phyloP scores from a whole-genome alignment of 805 yeast genomes.

The Peterozyma toletana region DNA sequence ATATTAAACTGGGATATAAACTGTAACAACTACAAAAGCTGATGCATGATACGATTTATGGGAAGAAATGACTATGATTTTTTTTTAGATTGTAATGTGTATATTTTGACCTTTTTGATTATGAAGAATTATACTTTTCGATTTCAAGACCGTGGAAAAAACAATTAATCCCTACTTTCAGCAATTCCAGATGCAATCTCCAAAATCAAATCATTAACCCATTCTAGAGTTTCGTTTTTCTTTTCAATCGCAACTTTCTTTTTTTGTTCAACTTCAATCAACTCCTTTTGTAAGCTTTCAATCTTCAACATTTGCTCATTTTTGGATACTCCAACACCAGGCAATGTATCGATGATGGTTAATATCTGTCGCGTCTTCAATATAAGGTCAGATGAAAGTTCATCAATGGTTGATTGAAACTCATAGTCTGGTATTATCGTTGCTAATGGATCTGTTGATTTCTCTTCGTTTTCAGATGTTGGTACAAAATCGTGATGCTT shows the following conservation, averaged over 20 bases:
- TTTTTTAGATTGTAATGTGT: not conserved
- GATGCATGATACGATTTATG: too few relatives aligned
- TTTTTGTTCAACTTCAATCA: conserved; percentile 51
- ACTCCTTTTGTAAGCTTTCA: conserved; percentile 51
- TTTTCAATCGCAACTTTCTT: conserved; percentile 50
- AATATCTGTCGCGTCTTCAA: conserved; percentile 82
- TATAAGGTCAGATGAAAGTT: conserved; percentile 78
- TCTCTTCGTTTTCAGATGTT: conserved; percentile 38
- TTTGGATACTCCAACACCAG: conserved; percentile 86
- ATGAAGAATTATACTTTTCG: not conserved
- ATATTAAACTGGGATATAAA: conserved; percentile 37
- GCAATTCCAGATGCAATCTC: conserved; percentile 52
- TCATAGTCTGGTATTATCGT: conserved; percentile 34
- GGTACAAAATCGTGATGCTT: conserved; percentile 61
- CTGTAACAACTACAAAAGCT: conserved; percentile 23
- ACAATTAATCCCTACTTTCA: conserved; percentile 23
- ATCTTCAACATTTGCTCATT: conserved; percentile 64
- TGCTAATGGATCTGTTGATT: conserved; percentile 57
- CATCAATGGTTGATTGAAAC: conserved; percentile 48
- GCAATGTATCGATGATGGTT: conserved; percentile 78
- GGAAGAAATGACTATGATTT: not conserved
- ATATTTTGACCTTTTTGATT: not conserved
- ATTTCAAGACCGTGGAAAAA: not conserved
- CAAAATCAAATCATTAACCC: conserved; percentile 61
- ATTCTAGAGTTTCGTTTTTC: conserved; percentile 54